phyloP scores from a whole-genome alignment of 768 basidiomycete genomes.

The Steccherinum ochraceum region DNA sequence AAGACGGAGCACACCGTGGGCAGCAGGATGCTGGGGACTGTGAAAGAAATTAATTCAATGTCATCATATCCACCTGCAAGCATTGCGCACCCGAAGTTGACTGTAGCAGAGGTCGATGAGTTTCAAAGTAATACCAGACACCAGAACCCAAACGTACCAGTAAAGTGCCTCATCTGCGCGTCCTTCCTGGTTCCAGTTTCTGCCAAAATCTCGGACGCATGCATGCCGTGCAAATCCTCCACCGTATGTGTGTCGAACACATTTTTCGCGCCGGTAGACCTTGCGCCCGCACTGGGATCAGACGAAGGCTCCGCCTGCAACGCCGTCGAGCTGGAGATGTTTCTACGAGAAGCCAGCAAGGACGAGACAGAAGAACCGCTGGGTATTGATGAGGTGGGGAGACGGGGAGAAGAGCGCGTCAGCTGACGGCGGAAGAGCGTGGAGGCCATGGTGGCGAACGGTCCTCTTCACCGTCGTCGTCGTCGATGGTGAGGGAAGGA shows the following conservation, averaged over 20 bases:
- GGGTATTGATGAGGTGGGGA: conserved; percentile 19
- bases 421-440: conserved; percentile 58
- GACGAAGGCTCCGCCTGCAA: conserved; percentile 19
- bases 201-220: conserved; percentile 71
- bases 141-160: conserved; percentile 45
- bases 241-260: conserved; percentile 67
- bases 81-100: conserved; percentile 78
- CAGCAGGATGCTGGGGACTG: conserved; percentile 96
- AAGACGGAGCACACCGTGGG: conserved; percentile 95
- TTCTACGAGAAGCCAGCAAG: background rate
- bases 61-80: no score
- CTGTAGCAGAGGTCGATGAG: conserved; percentile 30
- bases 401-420: conserved; percentile 29
- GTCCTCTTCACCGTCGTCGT: conserved; percentile 22
- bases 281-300: conserved; percentile 18
- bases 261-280: conserved; percentile 33
- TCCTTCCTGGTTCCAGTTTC: conserved; percentile 70
- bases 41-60: no score
- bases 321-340: conserved; percentile 27
- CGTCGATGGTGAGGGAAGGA: conserved; percentile 5
- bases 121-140: background rate
- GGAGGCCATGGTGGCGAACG: conserved; percentile 48
- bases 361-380: background rate
- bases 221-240: conserved; percentile 79
- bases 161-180: conserved; percentile 87